Evolutionary conservation across 768 basidiomycete species (phyloP), one percentile per base, ranked within the genome.

Genomic region (Boletus sp.): DNA sequence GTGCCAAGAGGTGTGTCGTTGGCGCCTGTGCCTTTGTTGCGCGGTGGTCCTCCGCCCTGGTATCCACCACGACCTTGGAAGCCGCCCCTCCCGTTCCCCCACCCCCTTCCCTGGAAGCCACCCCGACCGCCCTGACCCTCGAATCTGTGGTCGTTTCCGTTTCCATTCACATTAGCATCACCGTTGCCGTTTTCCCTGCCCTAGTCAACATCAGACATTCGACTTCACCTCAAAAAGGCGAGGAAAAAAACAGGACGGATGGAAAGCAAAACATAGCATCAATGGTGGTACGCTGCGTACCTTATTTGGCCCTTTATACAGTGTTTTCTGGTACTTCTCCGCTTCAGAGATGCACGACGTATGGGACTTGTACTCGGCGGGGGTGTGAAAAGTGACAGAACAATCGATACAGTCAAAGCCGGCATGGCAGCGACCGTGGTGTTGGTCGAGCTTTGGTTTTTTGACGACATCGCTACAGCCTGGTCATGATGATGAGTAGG

Each of bases 371-470:
- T 85, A 96, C 57, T 93, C 84, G 9, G 78, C 77, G 3, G 91
- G 90, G 7, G 81, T 80, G 28, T 82, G 75, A 74, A 96, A 97
- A 0, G 90, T 89, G 49, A 80, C 88, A n/a, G 85, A 87, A 72
- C 94, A 97, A 68, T 97, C 94, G 67, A 93, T 83, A 68, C 90
- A 92, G 65, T 89, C 89, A 63, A 91, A 89, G 7, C 86, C 82
- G 2, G 81, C 64, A 54, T 84, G 76, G 65, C 90, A 93, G 45
- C 80, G 75, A 30, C 65, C 69, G 47, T 69, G 61, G 65, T 96
- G 94, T 67, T 87, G 83, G 71, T 96, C 92, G 1, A 97, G 81
- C 71, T 94, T 94, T 12, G 94, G 94, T 67, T 97, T 97, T 73
- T 93, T 97, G 30, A 96, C 86, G 10, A 92, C 87, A 63, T 97